phyloP scores from a whole-genome alignment of 495 filamentous ascomycete species.

The Tuber borchii region DNA sequence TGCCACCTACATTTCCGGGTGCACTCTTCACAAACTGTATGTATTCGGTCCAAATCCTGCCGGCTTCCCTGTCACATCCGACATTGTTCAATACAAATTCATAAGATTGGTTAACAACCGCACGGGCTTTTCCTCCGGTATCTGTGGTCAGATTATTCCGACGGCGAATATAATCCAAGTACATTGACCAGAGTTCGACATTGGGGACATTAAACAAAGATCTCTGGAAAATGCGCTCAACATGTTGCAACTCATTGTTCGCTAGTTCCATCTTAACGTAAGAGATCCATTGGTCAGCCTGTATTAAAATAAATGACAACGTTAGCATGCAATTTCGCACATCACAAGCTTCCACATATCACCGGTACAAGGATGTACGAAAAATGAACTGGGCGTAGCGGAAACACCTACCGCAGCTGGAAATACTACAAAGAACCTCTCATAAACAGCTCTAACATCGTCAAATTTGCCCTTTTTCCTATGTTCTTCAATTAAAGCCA shows the following conservation, averaged over 20 bases:
- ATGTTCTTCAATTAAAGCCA: constrained; percentile 77
- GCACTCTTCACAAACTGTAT: constrained; percentile 80
- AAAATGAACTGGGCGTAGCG: constrained; percentile 10
- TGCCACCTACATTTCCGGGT: constrained; percentile 76
- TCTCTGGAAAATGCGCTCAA: constrained; percentile 74
- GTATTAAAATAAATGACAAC: constrained; percentile 27
- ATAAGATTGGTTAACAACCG: constrained; percentile 72
- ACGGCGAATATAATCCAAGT: constrained; percentile 89
- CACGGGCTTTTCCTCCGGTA: constrained; percentile 63
- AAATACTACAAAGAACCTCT: constrained; percentile 78
- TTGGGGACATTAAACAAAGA: constrained; percentile 67
- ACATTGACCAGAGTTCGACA: constrained; percentile 83
- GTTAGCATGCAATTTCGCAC: neutral
- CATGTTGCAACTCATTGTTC: constrained; percentile 63
- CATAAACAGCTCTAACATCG: constrained; percentile 71
- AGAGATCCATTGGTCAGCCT: constrained; percentile 85
- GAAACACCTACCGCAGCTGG: constrained; percentile 72
- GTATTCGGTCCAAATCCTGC: constrained; percentile 86
- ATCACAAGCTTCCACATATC: constrained; percentile 29
- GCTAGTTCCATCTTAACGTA: constrained; percentile 84
- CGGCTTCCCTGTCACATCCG: constrained; percentile 87
- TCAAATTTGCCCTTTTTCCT: constrained; percentile 72
- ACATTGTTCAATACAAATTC: constrained; percentile 84
- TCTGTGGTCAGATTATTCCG: constrained; percentile 79
- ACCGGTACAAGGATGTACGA: constrained; percentile 7